phyloP scores from a whole-genome alignment of 2,329 filamentous ascomycete genomes.

The Rosellinia necatrix region DNA sequence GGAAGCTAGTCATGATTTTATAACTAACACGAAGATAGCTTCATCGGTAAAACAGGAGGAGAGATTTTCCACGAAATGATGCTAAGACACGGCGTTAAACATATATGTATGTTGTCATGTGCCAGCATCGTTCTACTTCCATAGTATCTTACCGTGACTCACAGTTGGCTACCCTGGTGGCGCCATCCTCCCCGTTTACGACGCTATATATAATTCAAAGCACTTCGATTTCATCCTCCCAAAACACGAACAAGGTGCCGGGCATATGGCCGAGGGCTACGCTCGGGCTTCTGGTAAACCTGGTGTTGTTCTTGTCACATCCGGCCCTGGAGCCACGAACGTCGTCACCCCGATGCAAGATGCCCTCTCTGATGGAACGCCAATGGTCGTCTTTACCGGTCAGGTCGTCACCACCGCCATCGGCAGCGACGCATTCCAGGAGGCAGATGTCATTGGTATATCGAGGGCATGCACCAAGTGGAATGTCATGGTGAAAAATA shows the following conservation, averaged over 20 bases:
- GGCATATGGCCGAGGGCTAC: slow-evolving; percentile 98
- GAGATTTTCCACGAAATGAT: slow-evolving; percentile 99
- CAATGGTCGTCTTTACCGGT: slow-evolving; percentile 92
- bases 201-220: slow-evolving; percentile 97
- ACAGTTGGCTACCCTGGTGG: slow-evolving; percentile 88
- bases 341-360: slow-evolving; percentile 96
- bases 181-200: slow-evolving; percentile 96
- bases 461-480: slow-evolving; percentile 96
- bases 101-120: slow-evolving; percentile 74
- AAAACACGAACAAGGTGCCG: slow-evolving; percentile 94
- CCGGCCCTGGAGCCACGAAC: slow-evolving; percentile 94
- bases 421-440: slow-evolving; percentile 95
- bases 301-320: slow-evolving; percentile 95
- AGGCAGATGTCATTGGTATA: slow-evolving; percentile 93
- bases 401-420: slow-evolving; percentile 91
- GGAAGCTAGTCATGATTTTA: neutral
- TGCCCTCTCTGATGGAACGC: slow-evolving; percentile 91
- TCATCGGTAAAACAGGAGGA: slow-evolving; percentile 93
- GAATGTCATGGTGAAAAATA: slow-evolving; percentile 98
- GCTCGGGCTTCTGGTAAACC: slow-evolving; percentile 91
- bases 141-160: slow-evolving; percentile 9
- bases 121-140: neutral
- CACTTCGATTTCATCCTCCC: slow-evolving; percentile 96
- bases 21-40: slow-evolving; percentile 52
- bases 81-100: slow-evolving; percentile 87